Evolutionary conservation across 192 early-diverging fungal species (phyloP).

Genomic region (Umbelopsis isabellina): DNA sequence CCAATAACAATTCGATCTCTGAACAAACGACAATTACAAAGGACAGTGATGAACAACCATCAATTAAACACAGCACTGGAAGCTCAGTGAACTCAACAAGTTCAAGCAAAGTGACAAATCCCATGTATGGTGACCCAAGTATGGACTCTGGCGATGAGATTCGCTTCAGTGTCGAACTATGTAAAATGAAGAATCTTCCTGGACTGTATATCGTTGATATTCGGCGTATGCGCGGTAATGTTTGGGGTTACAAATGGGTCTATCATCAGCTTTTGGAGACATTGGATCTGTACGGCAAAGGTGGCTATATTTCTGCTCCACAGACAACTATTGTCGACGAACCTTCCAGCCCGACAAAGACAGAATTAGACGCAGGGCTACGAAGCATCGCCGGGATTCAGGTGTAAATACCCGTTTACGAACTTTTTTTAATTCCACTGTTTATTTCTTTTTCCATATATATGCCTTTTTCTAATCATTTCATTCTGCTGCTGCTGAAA

Average conservation of each 20-base stretch:
- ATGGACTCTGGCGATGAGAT: constrained; percentile 80
- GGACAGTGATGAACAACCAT: background rate
- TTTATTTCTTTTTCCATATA: background rate
- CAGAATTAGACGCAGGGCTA: background rate
- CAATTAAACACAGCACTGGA: background rate
- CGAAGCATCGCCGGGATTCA: constrained; percentile 7
- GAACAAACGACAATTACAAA: too few species aligned
- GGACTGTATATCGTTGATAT: constrained; percentile 77
- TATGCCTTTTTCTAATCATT: background rate
- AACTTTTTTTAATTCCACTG: background rate
- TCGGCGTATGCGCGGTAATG: constrained; percentile 71
- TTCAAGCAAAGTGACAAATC: background rate
- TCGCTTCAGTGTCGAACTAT: constrained; percentile 85
- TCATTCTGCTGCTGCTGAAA: too few species aligned
- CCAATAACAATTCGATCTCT: background rate
- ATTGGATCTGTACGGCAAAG: constrained; percentile 51
- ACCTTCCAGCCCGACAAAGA: background rate
- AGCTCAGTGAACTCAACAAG: background rate
- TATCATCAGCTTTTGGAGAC: constrained; percentile 61
- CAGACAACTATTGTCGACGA: background rate
- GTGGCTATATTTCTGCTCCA: constrained; percentile 39
- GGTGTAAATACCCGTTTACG: background rate
- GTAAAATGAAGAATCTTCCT: constrained; percentile 88
- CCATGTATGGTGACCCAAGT: constrained; percentile 56
- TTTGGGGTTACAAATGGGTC: constrained; percentile 80